Evolutionary conservation across 768 basidiomycete species (phyloP), one percentile per base, ranked within the genome.

Genomic region (Termitomyces sp.): DNA sequence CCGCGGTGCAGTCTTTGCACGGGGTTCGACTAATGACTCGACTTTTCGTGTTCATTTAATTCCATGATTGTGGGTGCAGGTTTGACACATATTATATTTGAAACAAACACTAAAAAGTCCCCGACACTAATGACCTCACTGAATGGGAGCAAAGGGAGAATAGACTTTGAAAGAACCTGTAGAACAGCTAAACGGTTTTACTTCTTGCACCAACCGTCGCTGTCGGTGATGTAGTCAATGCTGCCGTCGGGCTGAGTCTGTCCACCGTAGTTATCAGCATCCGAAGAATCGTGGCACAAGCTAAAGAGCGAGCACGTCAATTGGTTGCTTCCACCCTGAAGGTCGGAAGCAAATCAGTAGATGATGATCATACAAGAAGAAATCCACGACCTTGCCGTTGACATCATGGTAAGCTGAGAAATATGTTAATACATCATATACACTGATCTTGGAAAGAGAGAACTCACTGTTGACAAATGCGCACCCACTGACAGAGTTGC

Each of bases 261-360:
- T 8, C 80, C 79, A 35, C 79, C 80, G 33, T 53, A 62, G 67
- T 81, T 81, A 60, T 69, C 72, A 40, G 78, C 78, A 55, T 76
- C 73, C 24, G 70, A 68, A 40, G 71, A 65, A 38, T 58, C 62
- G 57, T 80, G 78, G 69, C 80, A 81, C 15, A 28, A 20, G 16
- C 60, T 70, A 69, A 78, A 81, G 50, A 81, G 69, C 15, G 79
- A 71, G 66, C 80, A 81, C 11, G 79, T 79, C 33, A 81, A 69
- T 49, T 75, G 72, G 24, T 77, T 70, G 72, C 78, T 80, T 61
- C 79, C 79, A 54, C 73, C 74, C 73, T 78, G 56, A 12, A 52
- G 4, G 16, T 51, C 8, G 45, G 4, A 39, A 48, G 52, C 52
- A 35, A 33, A 20, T 58, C 24, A 58, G 45, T 46, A 50, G 7